These are phyloP conservation scores for Kwoniella shandongensis DNA, from an alignment of 768 basidiomycete genomes.

Conservation along the genomic window DNA sequence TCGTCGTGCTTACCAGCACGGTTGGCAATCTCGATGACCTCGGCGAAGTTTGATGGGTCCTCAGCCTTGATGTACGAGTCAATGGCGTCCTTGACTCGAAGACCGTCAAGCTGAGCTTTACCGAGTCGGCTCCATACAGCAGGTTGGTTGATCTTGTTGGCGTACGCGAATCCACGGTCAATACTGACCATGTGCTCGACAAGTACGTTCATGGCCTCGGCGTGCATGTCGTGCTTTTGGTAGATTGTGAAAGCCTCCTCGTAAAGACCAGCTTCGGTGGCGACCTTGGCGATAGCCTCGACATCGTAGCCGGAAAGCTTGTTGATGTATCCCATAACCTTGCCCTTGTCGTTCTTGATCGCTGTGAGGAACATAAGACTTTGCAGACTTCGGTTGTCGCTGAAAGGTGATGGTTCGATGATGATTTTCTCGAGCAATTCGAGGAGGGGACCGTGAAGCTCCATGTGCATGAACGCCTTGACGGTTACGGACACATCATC, in stretches of 20 bases:
- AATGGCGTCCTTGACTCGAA: conserved; percentile 96
- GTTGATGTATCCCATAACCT: conserved; percentile 97
- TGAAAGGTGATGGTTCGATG: conserved; percentile 94
- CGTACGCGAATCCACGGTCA: conserved; percentile 93
- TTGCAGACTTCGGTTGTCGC: conserved; percentile 94
- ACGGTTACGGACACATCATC: conserved; percentile 98
- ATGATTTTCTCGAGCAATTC: conserved; percentile 98
- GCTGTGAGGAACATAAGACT: conserved; percentile 92
- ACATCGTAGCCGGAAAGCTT: conserved; percentile 94
- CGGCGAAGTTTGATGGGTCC: conserved; percentile 87
- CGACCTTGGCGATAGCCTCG: conserved; percentile 92
- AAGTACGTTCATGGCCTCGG: conserved; percentile 91
- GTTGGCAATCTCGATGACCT: conserved; percentile 93
- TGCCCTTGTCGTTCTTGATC: conserved; percentile 95
- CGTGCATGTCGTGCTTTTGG: conserved; percentile 95
- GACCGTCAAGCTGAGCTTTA: conserved; percentile 97
- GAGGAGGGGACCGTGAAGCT: conserved; percentile 94
- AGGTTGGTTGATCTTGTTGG: conserved; percentile 91
- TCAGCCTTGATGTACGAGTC: conserved; percentile 98
- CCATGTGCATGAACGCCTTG: conserved; percentile 95
- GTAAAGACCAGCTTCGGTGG: conserved; percentile 89
- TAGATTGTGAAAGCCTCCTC: conserved; percentile 97
- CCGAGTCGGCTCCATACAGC: conserved; percentile 96
- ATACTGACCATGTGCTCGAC: conserved; percentile 98
- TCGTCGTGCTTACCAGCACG: conserved; percentile 89